phyloP scores from a whole-genome alignment of 371 early-diverging fungal genomes.

The Actinomucor elegans region DNA sequence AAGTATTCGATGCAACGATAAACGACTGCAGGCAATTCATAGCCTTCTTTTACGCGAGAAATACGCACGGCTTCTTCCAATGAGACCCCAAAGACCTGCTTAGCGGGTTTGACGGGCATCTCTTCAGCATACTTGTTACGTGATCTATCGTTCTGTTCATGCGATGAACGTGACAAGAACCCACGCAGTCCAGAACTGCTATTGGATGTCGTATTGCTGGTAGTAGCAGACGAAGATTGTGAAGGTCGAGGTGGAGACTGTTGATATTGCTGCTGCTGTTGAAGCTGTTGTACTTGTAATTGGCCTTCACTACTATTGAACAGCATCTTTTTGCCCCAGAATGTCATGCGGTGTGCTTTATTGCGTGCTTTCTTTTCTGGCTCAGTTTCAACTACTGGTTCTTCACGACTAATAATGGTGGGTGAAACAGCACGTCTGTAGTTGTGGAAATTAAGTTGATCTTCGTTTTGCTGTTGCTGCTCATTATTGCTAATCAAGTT shows the following conservation, averaged over 20 bases:
- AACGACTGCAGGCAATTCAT: slow-evolving; percentile 71
- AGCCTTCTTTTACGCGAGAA: slow-evolving; percentile 24
- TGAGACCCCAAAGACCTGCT: slow-evolving; percentile 50
- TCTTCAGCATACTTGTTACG: slow-evolving; percentile 12
- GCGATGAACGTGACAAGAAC: slow-evolving; percentile 25
- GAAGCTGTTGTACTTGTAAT: background rate
- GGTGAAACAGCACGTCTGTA: slow-evolving; percentile 15
- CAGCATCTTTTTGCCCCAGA: slow-evolving; percentile 53
- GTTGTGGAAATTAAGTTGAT: background rate
- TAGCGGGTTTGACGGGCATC: slow-evolving; percentile 8
- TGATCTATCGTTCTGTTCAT: slow-evolving; percentile 23
- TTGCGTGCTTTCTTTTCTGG: slow-evolving; percentile 42
- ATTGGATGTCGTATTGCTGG: background rate
- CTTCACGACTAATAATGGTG: slow-evolving; percentile 8
- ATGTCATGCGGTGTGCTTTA: slow-evolving; percentile 52
- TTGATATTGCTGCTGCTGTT: background rate
- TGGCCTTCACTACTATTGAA: slow-evolving; percentile 10
- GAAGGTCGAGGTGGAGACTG: slow-evolving; percentile 3
- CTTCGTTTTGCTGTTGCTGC: background rate
- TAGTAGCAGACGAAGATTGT: slow-evolving; percentile 17
- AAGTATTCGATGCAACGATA: slow-evolving; percentile 84
- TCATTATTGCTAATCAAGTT: slow-evolving; percentile 21
- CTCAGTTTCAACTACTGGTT: slow-evolving; percentile 1
- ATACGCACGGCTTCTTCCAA: slow-evolving; percentile 33
- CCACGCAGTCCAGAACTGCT: slow-evolving; percentile 21